Evolutionary conservation across 2,329 filamentous ascomycete genomes (phyloP).

Genomic region (Sclerotiophoma versabilis): DNA sequence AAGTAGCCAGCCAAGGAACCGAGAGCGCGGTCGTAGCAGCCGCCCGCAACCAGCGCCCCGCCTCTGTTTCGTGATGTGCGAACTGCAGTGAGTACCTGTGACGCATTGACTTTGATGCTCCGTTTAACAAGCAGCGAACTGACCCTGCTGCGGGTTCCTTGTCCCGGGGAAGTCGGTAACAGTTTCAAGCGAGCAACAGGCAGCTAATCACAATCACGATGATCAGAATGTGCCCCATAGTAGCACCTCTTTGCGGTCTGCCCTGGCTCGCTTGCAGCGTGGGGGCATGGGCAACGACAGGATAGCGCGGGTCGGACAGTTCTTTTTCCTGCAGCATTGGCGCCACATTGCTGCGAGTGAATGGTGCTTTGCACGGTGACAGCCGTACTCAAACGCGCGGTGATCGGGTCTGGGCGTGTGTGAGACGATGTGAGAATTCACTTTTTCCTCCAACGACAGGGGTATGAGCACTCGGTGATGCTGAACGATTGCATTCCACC

Average conservation of each 20-base stretch:
- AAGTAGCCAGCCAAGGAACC: conserved; percentile 40
- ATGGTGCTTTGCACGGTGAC: conserved; percentile 44
- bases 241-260: conserved; percentile 13
- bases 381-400: conserved; percentile 35
- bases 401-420: conserved; percentile 25
- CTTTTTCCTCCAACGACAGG: conserved; percentile 32
- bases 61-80: conserved; percentile 29
- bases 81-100: conserved; percentile 23
- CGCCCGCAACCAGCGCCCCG: conserved; percentile 32
- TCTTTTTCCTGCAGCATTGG: conserved; percentile 40
- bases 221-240: conserved; percentile 12
- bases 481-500: conserved; percentile 30
- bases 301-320: conserved; percentile 35
- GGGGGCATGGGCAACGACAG: conserved; percentile 30
- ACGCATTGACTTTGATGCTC: conserved; percentile 30
- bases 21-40: conserved; percentile 37
- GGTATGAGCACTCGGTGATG: conserved; percentile 24
- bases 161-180: conserved; percentile 44
- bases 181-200: conserved; percentile 32
- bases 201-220: conserved; percentile 20
- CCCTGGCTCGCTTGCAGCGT: conserved; percentile 38
- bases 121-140: conserved; percentile 4
- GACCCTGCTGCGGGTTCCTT: conserved; percentile 2
- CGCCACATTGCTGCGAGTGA: conserved; percentile 36
- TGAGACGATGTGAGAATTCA: conserved; percentile 31